Conservation (phyloP, 2,329 filamentous ascomycete species). For the Paecilomyces niveus region DNA sequence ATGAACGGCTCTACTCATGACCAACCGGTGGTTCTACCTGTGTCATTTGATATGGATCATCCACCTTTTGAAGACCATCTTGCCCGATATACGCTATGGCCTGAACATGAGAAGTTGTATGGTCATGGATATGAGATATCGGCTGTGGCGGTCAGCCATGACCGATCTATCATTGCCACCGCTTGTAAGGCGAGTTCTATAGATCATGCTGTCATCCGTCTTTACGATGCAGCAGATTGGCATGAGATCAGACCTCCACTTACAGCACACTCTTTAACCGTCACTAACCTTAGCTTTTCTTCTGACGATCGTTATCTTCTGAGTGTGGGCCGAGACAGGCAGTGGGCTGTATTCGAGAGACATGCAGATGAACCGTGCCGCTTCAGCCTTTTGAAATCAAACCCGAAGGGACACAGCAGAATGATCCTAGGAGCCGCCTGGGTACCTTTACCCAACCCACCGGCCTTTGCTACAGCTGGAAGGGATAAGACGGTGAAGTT, state of each 20-base stretch:
- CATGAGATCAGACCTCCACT: slow-evolving; percentile 78
- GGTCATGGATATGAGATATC: slow-evolving; percentile 97
- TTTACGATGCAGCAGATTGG: slow-evolving; percentile 85
- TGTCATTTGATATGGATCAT: slow-evolving; percentile 53
- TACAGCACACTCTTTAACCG: slow-evolving; percentile 77
- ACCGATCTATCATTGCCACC: slow-evolving; percentile 72
- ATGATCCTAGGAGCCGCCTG: slow-evolving; percentile 91
- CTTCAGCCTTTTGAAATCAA: slow-evolving; percentile 57
- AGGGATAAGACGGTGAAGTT: slow-evolving; percentile 79
- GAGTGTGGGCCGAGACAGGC: slow-evolving; percentile 83
- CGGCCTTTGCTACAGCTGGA: slow-evolving; percentile 76
- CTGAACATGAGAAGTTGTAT: slow-evolving; percentile 92
- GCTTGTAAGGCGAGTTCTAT: slow-evolving; percentile 88
- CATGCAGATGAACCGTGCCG: slow-evolving; percentile 25
- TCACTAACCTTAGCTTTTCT: slow-evolving; percentile 76
- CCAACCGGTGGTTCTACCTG: slow-evolving; percentile 12
- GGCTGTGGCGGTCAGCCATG: slow-evolving; percentile 69
- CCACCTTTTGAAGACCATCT: slow-evolving; percentile 88
- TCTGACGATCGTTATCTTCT: slow-evolving; percentile 65
- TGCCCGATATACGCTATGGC: slow-evolving; percentile 86
- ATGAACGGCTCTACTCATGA: slow-evolving; percentile 8
- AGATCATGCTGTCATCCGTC: slow-evolving; percentile 86
- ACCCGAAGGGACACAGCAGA: slow-evolving; percentile 78
- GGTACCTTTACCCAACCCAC: slow-evolving; percentile 49
- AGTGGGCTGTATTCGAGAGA: slow-evolving; percentile 76